Percentiles rank a stretch among this genome's conserved stretches.
Evolutionary conservation across 176 grass and related monocot genomes (phyloP).

Genomic region (Musa itinerans): DNA sequence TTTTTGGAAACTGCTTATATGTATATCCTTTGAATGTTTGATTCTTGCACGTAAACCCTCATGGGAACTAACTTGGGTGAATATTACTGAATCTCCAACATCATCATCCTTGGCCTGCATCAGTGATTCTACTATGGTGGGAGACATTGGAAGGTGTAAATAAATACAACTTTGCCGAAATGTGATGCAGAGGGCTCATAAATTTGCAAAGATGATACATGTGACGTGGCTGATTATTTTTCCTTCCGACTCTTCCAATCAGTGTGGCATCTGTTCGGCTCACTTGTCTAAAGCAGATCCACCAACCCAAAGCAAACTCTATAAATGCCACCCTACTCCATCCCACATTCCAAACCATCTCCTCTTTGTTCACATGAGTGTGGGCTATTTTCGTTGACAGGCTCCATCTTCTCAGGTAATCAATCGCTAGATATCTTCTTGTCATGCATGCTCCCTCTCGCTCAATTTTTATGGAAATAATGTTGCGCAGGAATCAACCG

Average conservation of each 20-base stretch:
- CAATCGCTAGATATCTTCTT: not conserved
- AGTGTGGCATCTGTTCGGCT: not conserved
- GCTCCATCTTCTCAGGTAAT: not conserved
- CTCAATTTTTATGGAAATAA: not conserved
- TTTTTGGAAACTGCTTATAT: too few relatives aligned
- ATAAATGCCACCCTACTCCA: not conserved
- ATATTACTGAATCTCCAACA: too few relatives aligned
- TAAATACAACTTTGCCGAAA: not conserved
- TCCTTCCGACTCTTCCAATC: too few relatives aligned
- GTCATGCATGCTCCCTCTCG: not conserved
- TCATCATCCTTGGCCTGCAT: too few relatives aligned
- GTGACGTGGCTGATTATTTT: not conserved
- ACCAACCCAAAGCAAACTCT: not conserved
- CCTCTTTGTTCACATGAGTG: not conserved
- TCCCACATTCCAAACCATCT: not conserved
- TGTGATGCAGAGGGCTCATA: not conserved
- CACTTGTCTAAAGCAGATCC: not conserved
- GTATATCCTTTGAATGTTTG: too few relatives aligned
- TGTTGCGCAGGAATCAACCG: not conserved
- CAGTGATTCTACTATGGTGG: too few relatives aligned
- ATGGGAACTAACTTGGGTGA: too few relatives aligned
- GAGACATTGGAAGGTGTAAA: too few relatives aligned
- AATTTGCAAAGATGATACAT: not conserved
- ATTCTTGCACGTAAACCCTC: too few relatives aligned
- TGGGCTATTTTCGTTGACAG: not conserved